Base-by-base conservation (phyloP, 2,329 filamentous ascomycete species). In the Fusarium zealandicum region DNA sequence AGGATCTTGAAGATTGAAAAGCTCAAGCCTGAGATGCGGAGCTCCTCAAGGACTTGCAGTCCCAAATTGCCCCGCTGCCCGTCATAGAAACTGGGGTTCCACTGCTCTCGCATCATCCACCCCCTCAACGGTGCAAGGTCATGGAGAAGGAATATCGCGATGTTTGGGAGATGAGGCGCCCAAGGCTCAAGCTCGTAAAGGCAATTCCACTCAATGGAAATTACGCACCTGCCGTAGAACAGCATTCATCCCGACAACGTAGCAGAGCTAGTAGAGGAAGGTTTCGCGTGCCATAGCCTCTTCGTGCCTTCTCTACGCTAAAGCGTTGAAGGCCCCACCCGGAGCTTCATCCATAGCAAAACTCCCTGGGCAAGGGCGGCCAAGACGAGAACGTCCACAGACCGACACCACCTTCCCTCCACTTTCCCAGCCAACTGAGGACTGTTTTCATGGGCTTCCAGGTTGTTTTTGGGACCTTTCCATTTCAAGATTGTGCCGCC, bases 41-140 rank as follows among this genome's bases (percentile, higher is more conserved):
- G 54, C 45, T 40, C 7, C 13, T 16, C 20, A 25, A 16, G 22
- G 7, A 41, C 38, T 44, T 17, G 31, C 40, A n/a, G 31, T 52
- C 12, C 43, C 38, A 32, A 38, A 31, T 37, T 50, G 33, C 59
- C 45, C 59, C 59, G 46, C 59, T 49, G 41, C 54, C 59, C 54
- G 46, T 51, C 46, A 30, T 48, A 51, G 56, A 59, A 20, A 43
- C 46, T 35, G 59, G 54, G 54, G 54, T 54, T 37, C 27, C 32
- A 37, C 22, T 38, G 33, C 33, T 43, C 46, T 59, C 22, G 27
- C 54, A 59, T 61, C 53, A 45, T 40, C 44, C 38, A 18, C 22
- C 10, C 38, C 14, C 37, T 59, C 30, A 31, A 49, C n/a, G 35
- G 41, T 30, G 2, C 18, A 43, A 41, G 41, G 31, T 48, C 42